These are phyloP conservation scores for Cyberlindnera japonica DNA, from an alignment of 805 yeast genomes.

Conservation along the genomic window DNA sequence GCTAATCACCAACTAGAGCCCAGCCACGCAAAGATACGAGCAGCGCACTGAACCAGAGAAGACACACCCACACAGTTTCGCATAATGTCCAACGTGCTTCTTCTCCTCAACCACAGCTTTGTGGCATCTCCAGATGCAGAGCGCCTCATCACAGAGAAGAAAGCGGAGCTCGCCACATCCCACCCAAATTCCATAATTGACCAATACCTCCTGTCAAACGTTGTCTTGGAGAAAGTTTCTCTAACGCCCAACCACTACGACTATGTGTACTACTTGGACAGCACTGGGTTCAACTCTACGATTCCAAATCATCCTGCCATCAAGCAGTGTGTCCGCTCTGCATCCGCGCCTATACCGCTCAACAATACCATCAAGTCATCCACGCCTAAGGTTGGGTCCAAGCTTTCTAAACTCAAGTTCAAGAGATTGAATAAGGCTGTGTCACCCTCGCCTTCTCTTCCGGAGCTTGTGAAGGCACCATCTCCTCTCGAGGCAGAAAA, in stretches of 20 bases:
- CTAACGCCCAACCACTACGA: constrained; percentile 22
- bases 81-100: constrained; percentile 22
- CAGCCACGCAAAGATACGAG: too few relatives aligned
- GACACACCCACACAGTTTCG: not conserved
- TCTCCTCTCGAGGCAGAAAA: constrained; percentile 13
- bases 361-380: constrained; percentile 3
- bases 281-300: constrained; percentile 19
- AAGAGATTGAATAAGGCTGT: constrained; percentile 21
- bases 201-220: constrained; percentile 26
- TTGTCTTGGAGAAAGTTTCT: constrained; percentile 23
- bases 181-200: constrained; percentile 19
- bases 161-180: constrained; percentile 11
- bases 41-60: too few relatives aligned
- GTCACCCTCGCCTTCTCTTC: constrained; percentile 17
- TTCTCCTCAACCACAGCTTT: constrained; percentile 25
- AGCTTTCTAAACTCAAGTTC: constrained; percentile 27
- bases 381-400: constrained; percentile 21
- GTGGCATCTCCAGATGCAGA: constrained; percentile 26
- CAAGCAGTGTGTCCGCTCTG: constrained; percentile 18
- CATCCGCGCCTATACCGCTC: constrained; percentile 11
- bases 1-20: too few relatives aligned
- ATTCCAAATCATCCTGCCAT: constrained; percentile 26
- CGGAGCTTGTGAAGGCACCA: constrained; percentile 18
- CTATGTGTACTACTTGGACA: constrained; percentile 25
- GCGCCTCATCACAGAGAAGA: constrained; percentile 16